Conservation (phyloP, 2,329 filamentous ascomycete species). For the Cladophialophora bantiana region DNA sequence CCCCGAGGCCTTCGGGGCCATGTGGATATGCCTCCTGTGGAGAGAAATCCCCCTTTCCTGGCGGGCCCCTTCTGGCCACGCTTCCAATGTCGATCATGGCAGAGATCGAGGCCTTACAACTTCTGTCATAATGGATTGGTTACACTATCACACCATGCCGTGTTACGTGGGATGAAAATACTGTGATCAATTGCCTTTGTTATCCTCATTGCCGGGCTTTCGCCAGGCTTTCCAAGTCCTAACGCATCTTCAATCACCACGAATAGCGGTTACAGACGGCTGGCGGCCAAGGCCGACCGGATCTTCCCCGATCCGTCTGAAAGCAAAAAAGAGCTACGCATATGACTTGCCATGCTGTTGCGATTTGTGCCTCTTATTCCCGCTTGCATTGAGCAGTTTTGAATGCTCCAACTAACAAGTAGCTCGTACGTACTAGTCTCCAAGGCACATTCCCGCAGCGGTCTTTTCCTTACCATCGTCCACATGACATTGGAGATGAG, state of each 20-base stretch:
- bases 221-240: constrained; percentile 9
- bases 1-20: background rate
- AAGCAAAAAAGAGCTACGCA: background rate
- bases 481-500: constrained; percentile 13
- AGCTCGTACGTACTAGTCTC: background rate
- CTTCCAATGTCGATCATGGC: background rate
- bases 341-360: background rate
- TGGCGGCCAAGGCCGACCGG: background rate
- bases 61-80: background rate
- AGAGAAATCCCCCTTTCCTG: background rate
- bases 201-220: background rate
- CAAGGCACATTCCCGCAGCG: background rate
- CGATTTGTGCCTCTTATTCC: background rate
- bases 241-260: background rate
- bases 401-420: background rate
- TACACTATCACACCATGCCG: constrained; percentile 8
- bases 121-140: background rate
- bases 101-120: background rate
- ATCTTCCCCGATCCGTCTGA: background rate
- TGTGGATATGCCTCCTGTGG: background rate
- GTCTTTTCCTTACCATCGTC: constrained; percentile 3
- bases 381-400: background rate
- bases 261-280: constrained; percentile 1
- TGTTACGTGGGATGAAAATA: constrained; percentile 18
- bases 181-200: background rate